Base-by-base conservation (phyloP, 1,284 basidiomycete species). In the Cryptococcus sp. region DNA sequence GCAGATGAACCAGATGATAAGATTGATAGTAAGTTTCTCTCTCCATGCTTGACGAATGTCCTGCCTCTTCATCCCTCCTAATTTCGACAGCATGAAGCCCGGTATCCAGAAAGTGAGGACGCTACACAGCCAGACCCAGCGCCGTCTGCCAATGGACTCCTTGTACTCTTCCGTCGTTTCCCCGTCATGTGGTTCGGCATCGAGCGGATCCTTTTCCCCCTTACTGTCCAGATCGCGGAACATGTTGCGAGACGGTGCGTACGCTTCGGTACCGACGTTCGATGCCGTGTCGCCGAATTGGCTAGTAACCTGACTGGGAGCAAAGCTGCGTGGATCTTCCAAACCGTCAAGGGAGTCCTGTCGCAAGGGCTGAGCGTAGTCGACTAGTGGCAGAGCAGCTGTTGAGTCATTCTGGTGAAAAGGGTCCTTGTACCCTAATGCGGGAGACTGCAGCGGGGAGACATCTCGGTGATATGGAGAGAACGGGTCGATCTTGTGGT, bases 1-100 rank as follows among this genome's bases (percentile, higher is more conserved):
- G 71, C 93, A 98, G 53, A 91, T 83, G 73, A 97, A 88, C 94
- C 94, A 98, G 71, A 99, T 98, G 79, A 98, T 84, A 61, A 96
- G 79, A 80, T 99, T 98, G 77, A 98, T 86, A 3, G 94, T 91
- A 1, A 99, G 83, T 81, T 98, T 99, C 80, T 99, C 95, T 66
- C 94, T 82, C 95, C 94, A 98, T 0, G 95, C 95, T 79, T 98
- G 93, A 46, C 90, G 87, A 43, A 99, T 84, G 70, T 99, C 96
- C 61, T 89, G 79, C 13, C 94, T 88, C 81, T 97, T 97, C 90
- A 99, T 93, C 22, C 91, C 84, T 1, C 91, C 91, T 55, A 91
- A 70, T 75, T 84, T 86, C 17, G 79, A 81, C 47, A 99, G 81
- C 52, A 88, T 77, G 15, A 85, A 84, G 22, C 84, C 87, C 0